Evolutionary conservation across 116 monocot species (phyloP).

Genomic region (Trichopus zeylanicus): DNA sequence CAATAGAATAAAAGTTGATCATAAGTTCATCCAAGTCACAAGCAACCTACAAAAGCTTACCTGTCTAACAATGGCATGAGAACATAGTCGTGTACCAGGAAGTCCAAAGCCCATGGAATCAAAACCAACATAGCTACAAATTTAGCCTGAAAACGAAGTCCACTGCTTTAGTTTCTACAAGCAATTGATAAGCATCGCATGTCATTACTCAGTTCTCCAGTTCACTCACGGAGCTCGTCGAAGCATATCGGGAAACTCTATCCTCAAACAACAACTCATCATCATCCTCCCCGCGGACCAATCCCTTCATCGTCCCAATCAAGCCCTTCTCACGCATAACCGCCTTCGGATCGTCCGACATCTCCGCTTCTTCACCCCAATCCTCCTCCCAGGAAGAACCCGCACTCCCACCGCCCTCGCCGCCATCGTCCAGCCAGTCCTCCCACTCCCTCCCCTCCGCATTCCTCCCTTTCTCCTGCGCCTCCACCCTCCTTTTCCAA

Average conservation of each 20-base stretch:
- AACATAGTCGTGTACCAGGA: slow-evolving; percentile 82
- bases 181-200: too few species aligned
- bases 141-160: slow-evolving; percentile 57
- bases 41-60: slow-evolving; percentile 24
- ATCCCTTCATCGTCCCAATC: slow-evolving; percentile 27
- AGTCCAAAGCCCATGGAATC: slow-evolving; percentile 72
- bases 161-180: too few species aligned
- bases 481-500: slow-evolving; percentile 87
- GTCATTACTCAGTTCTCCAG: too few species aligned
- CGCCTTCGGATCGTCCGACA: slow-evolving; percentile 25
- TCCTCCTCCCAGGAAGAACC: slow-evolving; percentile 31
- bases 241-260: slow-evolving; percentile 79
- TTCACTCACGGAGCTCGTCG: slow-evolving; percentile 60
- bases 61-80: slow-evolving; percentile 96
- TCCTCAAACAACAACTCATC: slow-evolving; percentile 90
- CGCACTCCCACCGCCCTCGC: neutral
- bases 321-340: slow-evolving; percentile 30
- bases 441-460: slow-evolving; percentile 59
- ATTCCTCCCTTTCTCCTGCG: slow-evolving; percentile 61
- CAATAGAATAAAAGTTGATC: neutral
- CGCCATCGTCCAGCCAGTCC: slow-evolving; percentile 62
- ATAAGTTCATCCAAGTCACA: neutral
- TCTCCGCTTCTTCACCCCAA: slow-evolving; percentile 8
- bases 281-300: slow-evolving; percentile 24
- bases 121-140: slow-evolving; percentile 67